Evolutionary conservation across 2,329 filamentous ascomycete species (phyloP), one percentile per base, ranked within the genome.

Genomic region (Lecanosticta acicola): DNA sequence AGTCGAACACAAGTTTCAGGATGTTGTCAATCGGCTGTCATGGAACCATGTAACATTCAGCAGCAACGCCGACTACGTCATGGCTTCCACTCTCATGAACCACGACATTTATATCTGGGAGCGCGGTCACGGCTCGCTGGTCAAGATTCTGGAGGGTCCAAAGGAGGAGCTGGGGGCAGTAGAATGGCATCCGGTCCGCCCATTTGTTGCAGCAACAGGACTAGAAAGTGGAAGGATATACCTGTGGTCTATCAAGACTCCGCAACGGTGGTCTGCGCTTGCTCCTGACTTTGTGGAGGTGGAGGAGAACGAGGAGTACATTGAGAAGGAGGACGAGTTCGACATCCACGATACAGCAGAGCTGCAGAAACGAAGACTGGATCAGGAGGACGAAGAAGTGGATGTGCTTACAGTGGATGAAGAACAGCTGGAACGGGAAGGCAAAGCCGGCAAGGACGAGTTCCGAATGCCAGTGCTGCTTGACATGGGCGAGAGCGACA

Each of bases 21-120:
- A 98, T 63, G 85, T 97, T 3, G 93, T 98, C 41, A 97, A 98
- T 63, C 82, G 86, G 36, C 72, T 97, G 10, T 89, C 86, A 4
- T 98, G 93, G 93, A 98, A 97, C 62, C 89, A 96, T 62, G 90
- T 95, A 48, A 89, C 90, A 0, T 97, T 98, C 66, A 94, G 88
- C 61, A 85, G 87, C 1, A 93, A 87, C 0, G 90, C 89, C 42
- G 93, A 98, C 68, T 97, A 97, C 64, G 89, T 98, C 33, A 89
- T 89, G 18, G 93, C 94, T 0, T 94, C 89, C 19, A 97, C 93
- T 1, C 95, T 89, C 67, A 97, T 97, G 75, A 98, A 98, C 62
- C 90, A 96, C 59, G 91, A 98, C 68, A 86, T 98, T 53, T 97
- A 97, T 68, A 90, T 97, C 20, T 97, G 91, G 93, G 93, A 98